phyloP scores from a whole-genome alignment of 805 yeast genomes.

The Jamesozyma gamospora region DNA sequence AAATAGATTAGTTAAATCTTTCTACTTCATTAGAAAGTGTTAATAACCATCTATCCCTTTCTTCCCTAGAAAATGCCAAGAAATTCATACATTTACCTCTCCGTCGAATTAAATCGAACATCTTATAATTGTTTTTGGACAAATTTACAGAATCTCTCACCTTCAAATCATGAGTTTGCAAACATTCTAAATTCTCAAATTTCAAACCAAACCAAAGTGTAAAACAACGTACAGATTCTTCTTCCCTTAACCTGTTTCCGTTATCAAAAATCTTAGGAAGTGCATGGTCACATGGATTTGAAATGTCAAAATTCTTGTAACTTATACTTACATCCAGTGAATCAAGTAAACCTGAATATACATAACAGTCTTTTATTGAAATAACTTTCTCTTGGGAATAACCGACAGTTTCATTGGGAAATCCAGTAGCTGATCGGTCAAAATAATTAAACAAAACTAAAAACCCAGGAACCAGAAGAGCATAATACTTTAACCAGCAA shows the following conservation, averaged over 20 bases:
- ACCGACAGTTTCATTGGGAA: slow-evolving; percentile 38
- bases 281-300: slow-evolving; percentile 44
- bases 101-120: slow-evolving; percentile 15
- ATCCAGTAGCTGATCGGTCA: slow-evolving; percentile 38
- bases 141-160: background rate
- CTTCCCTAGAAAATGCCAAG: slow-evolving; percentile 72
- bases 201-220: slow-evolving; percentile 77
- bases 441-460: slow-evolving; percentile 47
- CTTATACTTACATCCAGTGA: slow-evolving; percentile 44
- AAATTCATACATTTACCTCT: slow-evolving; percentile 64
- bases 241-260: slow-evolving; percentile 79
- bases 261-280: slow-evolving; percentile 68
- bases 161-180: slow-evolving; percentile 8
- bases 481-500: slow-evolving; percentile 50
- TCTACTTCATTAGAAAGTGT: slow-evolving; percentile 30
- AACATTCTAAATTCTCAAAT: slow-evolving; percentile 5
- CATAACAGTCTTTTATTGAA: slow-evolving; percentile 57
- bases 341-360: slow-evolving; percentile 62
- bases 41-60: slow-evolving; percentile 73
- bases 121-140: slow-evolving; percentile 3
- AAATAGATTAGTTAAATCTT: slow-evolving; percentile 13
- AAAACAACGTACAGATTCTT: slow-evolving; percentile 64
- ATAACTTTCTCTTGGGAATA: slow-evolving; percentile 48
- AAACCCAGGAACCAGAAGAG: slow-evolving; percentile 61
- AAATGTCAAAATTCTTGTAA: slow-evolving; percentile 36